Base-by-base conservation (phyloP, 192 early-diverging fungal genomes). In the Bifiguratus adelaidae region DNA sequence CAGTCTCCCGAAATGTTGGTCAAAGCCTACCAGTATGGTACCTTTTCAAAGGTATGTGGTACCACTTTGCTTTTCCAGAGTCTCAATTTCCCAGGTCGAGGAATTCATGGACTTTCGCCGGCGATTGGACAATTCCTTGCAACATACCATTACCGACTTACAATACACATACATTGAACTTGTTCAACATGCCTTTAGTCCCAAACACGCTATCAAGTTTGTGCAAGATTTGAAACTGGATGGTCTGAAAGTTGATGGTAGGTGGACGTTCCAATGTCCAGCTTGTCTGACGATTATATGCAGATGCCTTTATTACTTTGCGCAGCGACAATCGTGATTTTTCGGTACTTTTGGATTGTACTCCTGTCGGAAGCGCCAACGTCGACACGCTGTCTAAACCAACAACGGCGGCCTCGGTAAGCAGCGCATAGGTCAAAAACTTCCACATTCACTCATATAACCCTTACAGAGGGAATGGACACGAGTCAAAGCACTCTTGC, bases 1-100 rank as follows among this genome's bases (percentile, higher is more conserved):
- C 64, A 85, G 72, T 86, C 91, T 0, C 89, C 91, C 1, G 86
- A 87, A 49, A 89, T 91, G 78, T 67, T 94, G 23, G 74, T 89
- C 15, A 71, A 86, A 26, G 90, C 85, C 0, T 92, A 86, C 60
- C 76, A 85, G 44, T 82, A 80, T 46, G 82, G 75, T 4, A 89
- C 90, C 0, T 94, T 83, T 61, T 91, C 91, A 2, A 92, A 89
- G 70, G 80, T 82, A 73, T 27, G 11, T 45, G 18, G 34, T 32
- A 11, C 8, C 25, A 2, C 26, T 44, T 7, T 2, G 15, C 42
- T 3, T 27, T n/a, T 42, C 9, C 8, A 23, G 7, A 26, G 3
- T 13, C 3, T 52, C 0, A 20, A 15, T 51, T 29, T 3, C 41
- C 47, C 63, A 93, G 68, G 77, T 97, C 30, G 69, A 80, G 34